Base-by-base conservation (phyloP, 2,329 filamentous ascomycete genomes). In the Stagonosporopsis tanaceti region DNA sequence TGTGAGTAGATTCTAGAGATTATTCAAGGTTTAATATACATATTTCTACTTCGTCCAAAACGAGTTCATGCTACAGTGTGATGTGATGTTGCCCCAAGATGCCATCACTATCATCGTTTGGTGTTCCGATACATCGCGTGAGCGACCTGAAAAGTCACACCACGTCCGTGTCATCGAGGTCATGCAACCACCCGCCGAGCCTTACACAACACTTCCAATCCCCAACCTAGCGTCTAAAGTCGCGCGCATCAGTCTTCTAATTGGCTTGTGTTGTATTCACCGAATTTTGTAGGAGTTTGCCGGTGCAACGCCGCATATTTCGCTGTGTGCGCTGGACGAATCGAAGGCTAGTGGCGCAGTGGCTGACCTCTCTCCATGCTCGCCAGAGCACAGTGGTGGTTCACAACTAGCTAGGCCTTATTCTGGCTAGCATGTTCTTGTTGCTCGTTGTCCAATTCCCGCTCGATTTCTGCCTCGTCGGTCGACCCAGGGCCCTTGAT, bases 391-490 rank as follows among this genome's bases (percentile, higher is more conserved):
- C 6, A 14, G 17, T 3, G 32, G 12, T 11, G 5, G 25, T 25
- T 22, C 22, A 46, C 32, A 37, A 52, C 47, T 65, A 68, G 47
- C 47, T 65, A 68, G 47, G 59, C 53, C n/a, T 57, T 59, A 20
- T 60, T 64, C 30, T 63, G 63, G 1, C 45, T 60, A 53, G 75
- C 59, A 64, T 73, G 72, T 20, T 78, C 75, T 12, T 76, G 74
- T 22, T 75, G 70, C 35, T 70, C 75, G 11, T 66, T 59, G 30
- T 77, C 74, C 38, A 80, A 57, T 42, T 80, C 74, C 17, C 60
- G 46, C 61, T 84, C 77, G 67, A 84, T 82, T 54, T 84, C 77
- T 60, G 85, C 82, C 38, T 81, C 77, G 70, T 82, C 79, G 6
- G 75, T 82, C 8, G 75, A 74, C 28, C 65, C 65, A 4, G 76